Evolutionary conservation across 176 grass and related monocot genomes (phyloP), one percentile per base, ranked within the genome.

Genomic region (Eleusine indica): DNA sequence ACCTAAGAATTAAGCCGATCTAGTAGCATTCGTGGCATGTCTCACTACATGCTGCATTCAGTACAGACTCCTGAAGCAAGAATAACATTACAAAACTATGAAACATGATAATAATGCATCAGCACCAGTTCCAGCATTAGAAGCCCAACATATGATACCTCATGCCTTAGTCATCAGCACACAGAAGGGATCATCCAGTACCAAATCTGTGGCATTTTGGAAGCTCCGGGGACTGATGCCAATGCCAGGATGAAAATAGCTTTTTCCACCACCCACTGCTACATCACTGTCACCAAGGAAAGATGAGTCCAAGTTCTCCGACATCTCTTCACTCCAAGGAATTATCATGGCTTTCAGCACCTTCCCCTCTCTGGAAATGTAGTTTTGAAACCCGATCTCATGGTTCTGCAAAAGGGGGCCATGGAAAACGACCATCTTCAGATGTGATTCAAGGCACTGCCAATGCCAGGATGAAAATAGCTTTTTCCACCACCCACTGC

Each of bases 371-470:
- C 56, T 41, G 0, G 17, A 3, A 18, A 82, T 62, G 53, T 82
- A 87, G 3, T 2, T 14, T 6, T 54, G 0, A 38, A 76, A 82
- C 11, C 43, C 14, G 19, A 14, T 4, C 32, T 49, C 86, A 32
- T 77, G 32, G 18, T 41, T 30, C 66, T 15, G 9, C 6, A 9
- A 2, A 6, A 32, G 11, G 37, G 1, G 38, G 25, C 79, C 66
- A 9, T 83, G 11, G 54, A 82, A 0, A 1, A 77, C 48, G 9
- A 87, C 25, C 2, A n/a, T 83, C 73, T 82, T n/a, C 73, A 87
- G 80, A 71, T 87, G 86, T 3, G 54, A 87, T 46, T 81, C 22
- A 3, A 87, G 73, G 43, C 86, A 87, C 39, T 82, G 35, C 16
- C 38, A 22, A 67, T 6, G n/a, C 14, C 11, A 43, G 14, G 0